phyloP scores from a whole-genome alignment of 208 protist genomes.

The Leishmania gerbilli region DNA sequence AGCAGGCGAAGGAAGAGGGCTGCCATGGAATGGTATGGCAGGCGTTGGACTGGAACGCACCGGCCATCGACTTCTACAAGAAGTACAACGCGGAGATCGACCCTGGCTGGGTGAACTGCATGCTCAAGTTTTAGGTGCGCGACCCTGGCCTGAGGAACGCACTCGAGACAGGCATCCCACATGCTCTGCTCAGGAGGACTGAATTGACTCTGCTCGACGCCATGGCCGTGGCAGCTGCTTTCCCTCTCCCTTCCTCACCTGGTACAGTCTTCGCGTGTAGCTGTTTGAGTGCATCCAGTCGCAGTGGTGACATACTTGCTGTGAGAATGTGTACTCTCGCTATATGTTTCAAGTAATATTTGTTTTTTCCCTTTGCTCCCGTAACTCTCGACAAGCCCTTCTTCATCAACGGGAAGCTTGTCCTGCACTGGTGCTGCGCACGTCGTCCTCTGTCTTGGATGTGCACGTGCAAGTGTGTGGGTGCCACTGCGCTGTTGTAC shows the following conservation, averaged over 20 bases:
- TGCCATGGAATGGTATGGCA: conserved; percentile 62
- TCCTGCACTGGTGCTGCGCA: not conserved
- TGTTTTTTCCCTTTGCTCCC: not conserved
- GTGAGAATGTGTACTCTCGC: not conserved
- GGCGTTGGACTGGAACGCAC: conserved; percentile 56
- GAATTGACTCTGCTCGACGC: not conserved
- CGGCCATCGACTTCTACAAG: conserved; percentile 52
- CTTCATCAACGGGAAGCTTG: not conserved
- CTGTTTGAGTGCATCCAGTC: not conserved
- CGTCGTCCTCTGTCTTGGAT: not conserved
- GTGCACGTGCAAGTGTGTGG: not conserved
- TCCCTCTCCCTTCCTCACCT: not conserved
- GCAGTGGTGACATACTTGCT: not conserved
- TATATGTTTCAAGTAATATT: not conserved
- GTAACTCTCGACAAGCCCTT: conserved; percentile 1
- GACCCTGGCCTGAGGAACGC: not conserved
- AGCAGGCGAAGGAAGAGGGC: conserved; percentile 44
- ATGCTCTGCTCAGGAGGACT: not conserved
- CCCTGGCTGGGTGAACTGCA: conserved; percentile 54
- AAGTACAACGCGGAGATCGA: conserved; percentile 49
- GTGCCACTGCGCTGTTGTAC: conserved; percentile 29
- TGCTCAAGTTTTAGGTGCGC: conserved; percentile 33
- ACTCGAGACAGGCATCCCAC: not conserved
- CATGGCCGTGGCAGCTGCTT: not conserved
- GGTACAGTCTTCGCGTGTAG: not conserved